Percentiles rank a stretch among this genome's conserved stretches.
Evolutionary conservation across 2,329 filamentous ascomycete genomes (phyloP).

Genomic region (Epicoccum sorghinum): DNA sequence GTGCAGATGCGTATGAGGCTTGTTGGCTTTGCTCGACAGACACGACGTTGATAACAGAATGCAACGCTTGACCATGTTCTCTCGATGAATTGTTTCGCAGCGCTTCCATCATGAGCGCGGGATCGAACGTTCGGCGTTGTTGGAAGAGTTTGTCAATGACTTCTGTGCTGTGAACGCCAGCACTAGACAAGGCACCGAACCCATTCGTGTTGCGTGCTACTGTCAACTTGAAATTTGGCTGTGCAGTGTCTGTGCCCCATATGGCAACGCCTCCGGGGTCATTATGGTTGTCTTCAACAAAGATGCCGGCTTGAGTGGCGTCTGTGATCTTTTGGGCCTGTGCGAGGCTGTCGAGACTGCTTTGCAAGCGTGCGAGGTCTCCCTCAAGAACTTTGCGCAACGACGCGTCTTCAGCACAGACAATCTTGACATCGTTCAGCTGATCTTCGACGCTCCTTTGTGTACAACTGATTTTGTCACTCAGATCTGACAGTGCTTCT

Average conservation of each 20-base stretch:
- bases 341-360: neutral
- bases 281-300: neutral
- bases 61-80: neutral
- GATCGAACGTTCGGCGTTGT: neutral
- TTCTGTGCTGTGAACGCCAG: slow-evolving; percentile 2
- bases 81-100: neutral
- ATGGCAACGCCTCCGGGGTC: neutral
- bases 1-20: neutral
- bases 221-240: slow-evolving; percentile 4
- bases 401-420: neutral
- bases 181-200: slow-evolving; percentile 1
- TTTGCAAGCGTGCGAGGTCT: neutral
- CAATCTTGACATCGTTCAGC: neutral
- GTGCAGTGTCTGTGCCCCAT: neutral
- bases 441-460: neutral
- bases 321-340: neutral
- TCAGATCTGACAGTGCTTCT: neutral
- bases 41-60: neutral
- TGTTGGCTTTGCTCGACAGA: neutral
- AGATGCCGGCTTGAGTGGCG: neutral
- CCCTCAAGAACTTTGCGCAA: neutral
- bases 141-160: neutral
- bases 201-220: slow-evolving; percentile 1
- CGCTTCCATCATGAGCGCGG: neutral
- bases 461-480: neutral